Evolutionary conservation across 2,329 filamentous ascomycete species (phyloP), one percentile per base, ranked within the genome.

Genomic region (Trichoderma sp.): DNA sequence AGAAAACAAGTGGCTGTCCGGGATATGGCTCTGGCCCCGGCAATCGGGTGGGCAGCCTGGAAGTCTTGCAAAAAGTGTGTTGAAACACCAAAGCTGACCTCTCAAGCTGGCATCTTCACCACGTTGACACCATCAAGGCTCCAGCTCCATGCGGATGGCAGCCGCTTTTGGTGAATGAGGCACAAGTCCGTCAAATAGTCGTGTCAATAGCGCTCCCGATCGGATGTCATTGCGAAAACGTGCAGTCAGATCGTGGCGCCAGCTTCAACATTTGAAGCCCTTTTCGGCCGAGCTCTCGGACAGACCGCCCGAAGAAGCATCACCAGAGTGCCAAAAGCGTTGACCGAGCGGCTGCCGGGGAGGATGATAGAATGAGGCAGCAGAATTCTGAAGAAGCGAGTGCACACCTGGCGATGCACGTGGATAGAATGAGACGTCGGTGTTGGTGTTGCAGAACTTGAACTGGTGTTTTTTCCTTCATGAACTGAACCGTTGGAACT

Each of bases 271-370:
- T 21, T 4, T 34, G n/a, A 30, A 62, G 58, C 32, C 43, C 24
- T n/a, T 28, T 67, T 43, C 51, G 64, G 64, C 51, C 51, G 51
- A 58, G 51, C 51, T 30, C 24, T 60, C 56, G 65, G 53, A 21
- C n/a, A 14, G 26, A 12, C 53, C 34, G 53, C 53, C 65, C 34
- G 53, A 68, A 47, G 34, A 36, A 28, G 32, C 30, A 34, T 67
- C 30, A 39, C 3, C 47, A 68, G 2, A 9, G 24, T 15, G 53
- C 65, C 53, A 11, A 43, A 68, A 43, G 34, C 51, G 65, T 67
- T 32, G 65, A 68, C 65, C 65, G 65, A 68, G 65, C 18, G 53
- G 47, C 64, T 14, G 47, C 64, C 24, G 47, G 65, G 34, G 32
- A 53, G 53, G 53, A 21, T 34, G 32, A 34, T 4, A 34, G 32